These are phyloP conservation scores for Pugionium dolabratum DNA, from an alignment of 345 rosid genomes.

Conservation along the genomic window DNA sequence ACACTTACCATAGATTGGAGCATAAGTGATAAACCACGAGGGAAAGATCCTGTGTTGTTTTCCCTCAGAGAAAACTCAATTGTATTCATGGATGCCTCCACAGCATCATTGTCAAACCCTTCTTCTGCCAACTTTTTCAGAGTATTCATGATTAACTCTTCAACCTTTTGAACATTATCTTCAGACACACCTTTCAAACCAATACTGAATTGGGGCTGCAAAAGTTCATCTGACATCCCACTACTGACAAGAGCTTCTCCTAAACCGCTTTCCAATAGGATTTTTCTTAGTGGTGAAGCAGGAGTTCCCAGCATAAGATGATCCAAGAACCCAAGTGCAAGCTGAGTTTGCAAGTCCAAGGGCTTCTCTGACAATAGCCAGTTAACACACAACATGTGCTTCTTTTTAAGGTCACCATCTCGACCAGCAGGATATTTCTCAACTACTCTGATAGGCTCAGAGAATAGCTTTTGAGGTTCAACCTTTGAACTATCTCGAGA, in stretches of 20 bases:
- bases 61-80: conserved; percentile 96
- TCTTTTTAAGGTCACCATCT: conserved; percentile 77
- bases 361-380: conserved; percentile 90
- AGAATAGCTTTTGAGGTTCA: conserved; percentile 62
- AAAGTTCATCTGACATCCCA: conserved; percentile 89
- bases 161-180: conserved; percentile 72
- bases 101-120: conserved; percentile 86
- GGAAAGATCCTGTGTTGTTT: conserved; percentile 96
- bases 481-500: conserved; percentile 66
- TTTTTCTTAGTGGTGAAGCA: conserved; percentile 92
- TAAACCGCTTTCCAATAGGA: conserved; percentile 87
- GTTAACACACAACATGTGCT: conserved; percentile 92
- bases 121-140: conserved; percentile 75
- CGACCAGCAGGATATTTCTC: conserved; percentile 89
- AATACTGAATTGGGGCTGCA: conserved; percentile 92
- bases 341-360: conserved; percentile 86
- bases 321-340: conserved; percentile 85
- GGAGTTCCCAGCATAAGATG: conserved; percentile 96
- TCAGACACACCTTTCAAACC: conserved; percentile 88
- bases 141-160: conserved; percentile 71
- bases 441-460: conserved; percentile 69
- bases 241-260: conserved; percentile 95
- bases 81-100: conserved; percentile 99
- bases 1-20: conserved; percentile 76
- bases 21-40: conserved; percentile 97